Percentiles rank a stretch among this genome's conserved stretches.
These are phyloP conservation scores for Saccharomycopsis capsularis DNA, from an alignment of 805 yeast species.

Conservation along the genomic window DNA sequence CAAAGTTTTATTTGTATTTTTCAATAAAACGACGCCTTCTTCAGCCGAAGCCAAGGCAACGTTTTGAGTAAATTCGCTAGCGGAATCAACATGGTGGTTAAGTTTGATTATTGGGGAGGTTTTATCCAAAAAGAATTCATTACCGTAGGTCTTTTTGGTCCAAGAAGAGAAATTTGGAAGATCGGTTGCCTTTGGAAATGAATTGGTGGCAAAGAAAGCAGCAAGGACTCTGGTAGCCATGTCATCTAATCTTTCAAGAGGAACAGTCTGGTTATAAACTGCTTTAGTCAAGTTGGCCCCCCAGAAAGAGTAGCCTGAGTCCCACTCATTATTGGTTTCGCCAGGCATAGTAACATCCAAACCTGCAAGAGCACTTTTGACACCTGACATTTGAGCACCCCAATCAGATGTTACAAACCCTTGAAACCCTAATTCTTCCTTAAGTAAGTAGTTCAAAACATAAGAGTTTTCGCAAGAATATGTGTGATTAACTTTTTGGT, in stretches of 20 bases:
- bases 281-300: conserved; percentile 51
- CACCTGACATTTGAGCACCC: conserved; percentile 57
- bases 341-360: conserved; percentile 64
- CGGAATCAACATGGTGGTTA: conserved; percentile 48
- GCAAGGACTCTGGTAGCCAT: conserved; percentile 57
- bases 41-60: conserved; percentile 46
- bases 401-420: conserved; percentile 60
- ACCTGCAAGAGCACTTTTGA: conserved; percentile 49
- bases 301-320: conserved; percentile 46
- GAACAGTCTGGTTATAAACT: conserved; percentile 46
- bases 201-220: conserved; percentile 43
- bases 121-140: conserved; percentile 42
- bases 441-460: conserved; percentile 45
- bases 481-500: conserved; percentile 48
- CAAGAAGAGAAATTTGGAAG: conserved; percentile 51
- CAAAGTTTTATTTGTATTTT: conserved; percentile 42
- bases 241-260: conserved; percentile 47
- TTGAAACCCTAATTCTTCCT: conserved; percentile 57
- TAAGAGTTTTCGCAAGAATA: conserved; percentile 55
- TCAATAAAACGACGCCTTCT: conserved; percentile 50
- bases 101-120: conserved; percentile 45
- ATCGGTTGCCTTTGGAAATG: conserved; percentile 35
- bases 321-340: conserved; percentile 45
- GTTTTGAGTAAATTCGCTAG: conserved; percentile 40
- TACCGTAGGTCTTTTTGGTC: conserved; percentile 48